These are phyloP conservation scores for Teratosphaeria nubilosa DNA, from an alignment of 2,329 filamentous ascomycete species.

Conservation along the genomic window DNA sequence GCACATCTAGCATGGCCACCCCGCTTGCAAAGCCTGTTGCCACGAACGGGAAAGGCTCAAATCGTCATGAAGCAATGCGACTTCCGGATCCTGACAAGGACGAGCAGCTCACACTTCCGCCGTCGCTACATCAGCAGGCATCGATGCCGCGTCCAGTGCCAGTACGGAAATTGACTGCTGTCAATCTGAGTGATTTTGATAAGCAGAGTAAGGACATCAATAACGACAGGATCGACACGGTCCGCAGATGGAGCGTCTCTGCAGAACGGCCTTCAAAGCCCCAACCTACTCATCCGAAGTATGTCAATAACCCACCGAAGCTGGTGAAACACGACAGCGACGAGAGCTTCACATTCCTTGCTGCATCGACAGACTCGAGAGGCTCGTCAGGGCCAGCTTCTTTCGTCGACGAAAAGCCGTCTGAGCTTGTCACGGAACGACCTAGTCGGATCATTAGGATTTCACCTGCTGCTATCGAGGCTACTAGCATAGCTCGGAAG, in stretches of 20 bases:
- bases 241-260: slow-evolving; percentile 18
- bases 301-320: slow-evolving; percentile 24
- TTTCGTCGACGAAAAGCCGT: slow-evolving; percentile 25
- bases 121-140: background rate
- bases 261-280: slow-evolving; percentile 17
- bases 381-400: slow-evolving; percentile 45
- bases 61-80: background rate
- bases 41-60: slow-evolving; percentile 7
- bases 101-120: background rate
- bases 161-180: slow-evolving; percentile 11
- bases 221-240: slow-evolving; percentile 9
- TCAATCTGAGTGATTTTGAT: slow-evolving; percentile 15
- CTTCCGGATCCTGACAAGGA: background rate
- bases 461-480: background rate
- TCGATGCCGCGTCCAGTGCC: background rate
- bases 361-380: slow-evolving; percentile 43
- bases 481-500: background rate
- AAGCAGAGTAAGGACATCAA: slow-evolving; percentile 10
- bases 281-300: slow-evolving; percentile 12
- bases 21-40: slow-evolving; percentile 38
- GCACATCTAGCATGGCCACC: slow-evolving; percentile 44
- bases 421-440: slow-evolving; percentile 4
- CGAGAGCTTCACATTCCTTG: slow-evolving; percentile 23
- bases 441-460: background rate
- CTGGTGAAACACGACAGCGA: slow-evolving; percentile 45